Percentiles rank a stretch among this genome's conserved stretches.
phyloP scores from a whole-genome alignment of 2,329 filamentous ascomycete species.

The Colletotrichum incanum region DNA sequence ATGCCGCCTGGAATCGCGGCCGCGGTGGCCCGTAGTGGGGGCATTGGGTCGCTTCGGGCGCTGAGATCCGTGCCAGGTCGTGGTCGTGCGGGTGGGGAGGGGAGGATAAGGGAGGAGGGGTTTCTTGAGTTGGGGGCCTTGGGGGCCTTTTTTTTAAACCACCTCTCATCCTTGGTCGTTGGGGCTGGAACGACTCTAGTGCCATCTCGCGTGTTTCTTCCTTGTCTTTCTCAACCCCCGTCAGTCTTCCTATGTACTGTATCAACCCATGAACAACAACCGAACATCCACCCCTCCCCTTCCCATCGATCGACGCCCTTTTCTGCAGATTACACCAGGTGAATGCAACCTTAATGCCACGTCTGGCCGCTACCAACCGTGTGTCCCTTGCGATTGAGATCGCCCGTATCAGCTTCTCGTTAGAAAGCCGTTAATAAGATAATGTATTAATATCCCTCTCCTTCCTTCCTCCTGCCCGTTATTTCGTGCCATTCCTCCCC shows the following conservation, averaged over 20 bases:
- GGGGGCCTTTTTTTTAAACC: neutral
- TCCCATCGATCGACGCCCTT: constrained; percentile 5
- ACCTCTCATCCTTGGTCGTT: neutral
- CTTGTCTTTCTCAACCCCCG: constrained; percentile 3
- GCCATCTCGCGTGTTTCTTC: neutral
- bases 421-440: constrained; percentile 31
- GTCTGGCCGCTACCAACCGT: constrained; percentile 16
- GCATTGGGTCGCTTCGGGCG: constrained; percentile 16
- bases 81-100: neutral
- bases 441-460: constrained; percentile 29
- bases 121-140: constrained; percentile 8
- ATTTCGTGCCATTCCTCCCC: constrained; percentile 6
- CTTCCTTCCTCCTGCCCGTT: constrained; percentile 13
- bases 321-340: constrained; percentile 21
- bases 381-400: constrained; percentile 16
- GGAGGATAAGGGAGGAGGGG: neutral
- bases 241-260: neutral
- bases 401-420: constrained; percentile 26
- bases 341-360: constrained; percentile 42
- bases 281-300: constrained; percentile 1
- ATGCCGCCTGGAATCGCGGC: constrained; percentile 29
- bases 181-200: constrained; percentile 11
- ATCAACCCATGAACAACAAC: neutral
- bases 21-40: constrained; percentile 30
- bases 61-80: constrained; percentile 10